Evolutionary conservation across 257 asterid genomes (phyloP).

Genomic region (Knoxia roxburghii): DNA sequence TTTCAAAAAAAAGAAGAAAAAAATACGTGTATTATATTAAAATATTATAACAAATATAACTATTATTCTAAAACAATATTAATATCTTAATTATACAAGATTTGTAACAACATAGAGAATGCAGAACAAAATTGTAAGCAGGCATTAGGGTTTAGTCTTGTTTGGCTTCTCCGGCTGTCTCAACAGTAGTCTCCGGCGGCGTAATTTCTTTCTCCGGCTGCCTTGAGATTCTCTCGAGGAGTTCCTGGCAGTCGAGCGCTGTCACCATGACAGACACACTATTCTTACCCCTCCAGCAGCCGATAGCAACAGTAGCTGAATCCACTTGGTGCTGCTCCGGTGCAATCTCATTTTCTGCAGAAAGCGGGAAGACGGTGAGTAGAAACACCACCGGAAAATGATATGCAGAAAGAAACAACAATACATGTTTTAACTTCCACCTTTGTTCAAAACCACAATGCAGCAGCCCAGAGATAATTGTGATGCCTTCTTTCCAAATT

Average conservation of each 20-base stretch:
- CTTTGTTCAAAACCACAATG: slow-evolving; percentile 62
- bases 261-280: slow-evolving; percentile 77
- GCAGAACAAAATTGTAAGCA: slow-evolving; percentile 2
- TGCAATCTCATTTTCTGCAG: slow-evolving; percentile 37
- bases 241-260: slow-evolving; percentile 72
- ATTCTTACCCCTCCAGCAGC: slow-evolving; percentile 89
- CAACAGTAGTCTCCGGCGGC: slow-evolving; percentile 10
- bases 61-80: no score
- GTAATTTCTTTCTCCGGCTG: slow-evolving; percentile 26
- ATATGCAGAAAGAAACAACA: slow-evolving; percentile 2
- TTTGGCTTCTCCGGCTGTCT: slow-evolving; percentile 22
- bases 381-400: not conserved
- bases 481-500: slow-evolving; percentile 57
- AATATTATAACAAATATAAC: no score
- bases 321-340: slow-evolving; percentile 39
- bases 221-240: slow-evolving; percentile 52
- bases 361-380: slow-evolving; percentile 6
- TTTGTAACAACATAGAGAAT: not conserved
- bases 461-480: slow-evolving; percentile 79
- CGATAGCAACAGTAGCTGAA: slow-evolving; percentile 59
- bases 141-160: slow-evolving; percentile 13
- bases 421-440: slow-evolving; percentile 27
- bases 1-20: no score
- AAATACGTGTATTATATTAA: no score
- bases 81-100: not conserved